These are phyloP conservation scores for Plasmodiophora brassicae DNA, from an alignment of 208 protist genomes.

Conservation along the genomic window DNA sequence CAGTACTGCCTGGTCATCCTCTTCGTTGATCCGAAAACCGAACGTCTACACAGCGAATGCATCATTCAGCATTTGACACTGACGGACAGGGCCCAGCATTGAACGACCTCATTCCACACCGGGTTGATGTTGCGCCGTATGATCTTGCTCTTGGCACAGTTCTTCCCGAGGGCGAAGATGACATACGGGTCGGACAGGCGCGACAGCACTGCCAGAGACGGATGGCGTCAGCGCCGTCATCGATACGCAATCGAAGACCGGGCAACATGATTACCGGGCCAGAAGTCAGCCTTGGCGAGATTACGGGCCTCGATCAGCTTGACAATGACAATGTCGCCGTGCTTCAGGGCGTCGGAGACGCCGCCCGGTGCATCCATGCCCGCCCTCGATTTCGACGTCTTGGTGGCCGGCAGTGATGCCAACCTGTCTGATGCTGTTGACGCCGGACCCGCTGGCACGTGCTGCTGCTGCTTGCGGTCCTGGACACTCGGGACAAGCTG, in stretches of 20 bases:
- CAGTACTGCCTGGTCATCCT: background rate
- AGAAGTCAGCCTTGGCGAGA: background rate
- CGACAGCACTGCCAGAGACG: background rate
- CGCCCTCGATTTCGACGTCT: too few species aligned
- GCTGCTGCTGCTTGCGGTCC: too few species aligned
- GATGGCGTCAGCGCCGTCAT: too few species aligned
- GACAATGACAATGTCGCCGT: background rate
- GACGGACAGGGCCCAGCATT: background rate
- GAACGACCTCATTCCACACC: background rate
- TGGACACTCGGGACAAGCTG: too few species aligned
- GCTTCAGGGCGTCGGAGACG: slow-evolving; percentile 2
- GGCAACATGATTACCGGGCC: too few species aligned
- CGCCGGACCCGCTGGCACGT: too few species aligned
- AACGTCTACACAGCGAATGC: slow-evolving; percentile 14
- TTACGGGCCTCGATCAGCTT: background rate
- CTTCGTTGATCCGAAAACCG: slow-evolving; percentile 21
- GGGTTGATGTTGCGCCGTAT: slow-evolving; percentile 5
- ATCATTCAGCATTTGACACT: too few species aligned
- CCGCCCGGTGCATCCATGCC: too few species aligned
- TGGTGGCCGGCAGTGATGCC: too few species aligned
- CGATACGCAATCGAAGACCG: too few species aligned
- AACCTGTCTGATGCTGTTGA: too few species aligned
- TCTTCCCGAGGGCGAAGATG: slow-evolving; percentile 11
- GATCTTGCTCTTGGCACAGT: slow-evolving; percentile 28
- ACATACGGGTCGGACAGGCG: background rate